These are phyloP conservation scores for Glycine tomentella DNA, from an alignment of 306 rosid genomes.

Conservation along the genomic window DNA sequence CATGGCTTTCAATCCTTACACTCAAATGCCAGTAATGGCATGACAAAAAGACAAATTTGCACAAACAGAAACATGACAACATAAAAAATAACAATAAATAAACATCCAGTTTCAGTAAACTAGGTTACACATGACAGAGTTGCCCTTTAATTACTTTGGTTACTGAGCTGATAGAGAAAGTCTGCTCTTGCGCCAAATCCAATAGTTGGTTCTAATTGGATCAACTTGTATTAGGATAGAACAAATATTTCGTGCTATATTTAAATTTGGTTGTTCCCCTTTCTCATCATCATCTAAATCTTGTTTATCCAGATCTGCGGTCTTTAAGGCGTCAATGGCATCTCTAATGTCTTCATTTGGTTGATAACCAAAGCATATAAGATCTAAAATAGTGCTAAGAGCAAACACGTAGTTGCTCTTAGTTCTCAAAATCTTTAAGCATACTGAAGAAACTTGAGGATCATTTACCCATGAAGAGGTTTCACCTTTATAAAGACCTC, in stretches of 20 bases:
- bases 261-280: conserved; percentile 43
- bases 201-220: conserved; percentile 79
- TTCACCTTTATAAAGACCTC: conserved; percentile 83
- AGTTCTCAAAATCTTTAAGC: conserved; percentile 65
- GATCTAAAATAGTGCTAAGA: conserved; percentile 84
- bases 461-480: conserved; percentile 61
- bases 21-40: background rate
- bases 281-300: conserved; percentile 45
- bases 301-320: conserved; percentile 49
- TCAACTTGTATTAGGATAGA: conserved; percentile 69
- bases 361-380: conserved; percentile 72
- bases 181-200: conserved; percentile 80
- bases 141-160: background rate
- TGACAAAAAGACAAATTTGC: background rate
- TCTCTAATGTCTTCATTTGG: conserved; percentile 66
- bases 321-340: conserved; percentile 62
- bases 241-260: conserved; percentile 65
- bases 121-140: conserved; percentile 12
- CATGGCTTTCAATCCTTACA: background rate
- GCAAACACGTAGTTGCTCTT: conserved; percentile 69
- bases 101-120: background rate
- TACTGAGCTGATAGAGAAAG: conserved; percentile 49
- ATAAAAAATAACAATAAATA: background rate
- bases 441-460: conserved; percentile 61
- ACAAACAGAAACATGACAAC: background rate